These are phyloP conservation scores for Starmerella geochares DNA, from an alignment of 805 yeast species.

Conservation along the genomic window DNA sequence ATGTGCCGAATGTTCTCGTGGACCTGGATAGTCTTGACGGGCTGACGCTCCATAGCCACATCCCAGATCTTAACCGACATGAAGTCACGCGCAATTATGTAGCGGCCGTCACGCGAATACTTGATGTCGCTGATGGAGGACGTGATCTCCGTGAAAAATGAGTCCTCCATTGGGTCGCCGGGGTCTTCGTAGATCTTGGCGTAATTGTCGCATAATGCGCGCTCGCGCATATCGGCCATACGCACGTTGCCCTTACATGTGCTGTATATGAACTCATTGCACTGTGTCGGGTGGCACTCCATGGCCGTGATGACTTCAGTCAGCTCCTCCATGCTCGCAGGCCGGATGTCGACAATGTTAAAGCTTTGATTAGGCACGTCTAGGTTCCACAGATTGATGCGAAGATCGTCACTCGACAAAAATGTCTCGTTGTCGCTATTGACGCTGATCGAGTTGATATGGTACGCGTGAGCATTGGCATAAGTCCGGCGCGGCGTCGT, in stretches of 20 bases:
- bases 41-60: slow-evolving; percentile 90
- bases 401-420: slow-evolving; percentile 81
- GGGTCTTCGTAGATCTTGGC: slow-evolving; percentile 78
- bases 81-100: slow-evolving; percentile 93
- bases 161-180: slow-evolving; percentile 82
- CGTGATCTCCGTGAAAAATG: slow-evolving; percentile 95
- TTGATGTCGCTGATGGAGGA: slow-evolving; percentile 88
- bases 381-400: slow-evolving; percentile 92
- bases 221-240: slow-evolving; percentile 91
- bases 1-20: slow-evolving; percentile 91
- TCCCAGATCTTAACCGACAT: slow-evolving; percentile 98
- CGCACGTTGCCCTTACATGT: slow-evolving; percentile 93
- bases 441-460: slow-evolving; percentile 87
- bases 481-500: slow-evolving; percentile 88
- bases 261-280: slow-evolving; percentile 91
- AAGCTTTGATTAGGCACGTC: slow-evolving; percentile 90
- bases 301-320: slow-evolving; percentile 96
- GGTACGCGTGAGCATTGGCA: slow-evolving; percentile 96
- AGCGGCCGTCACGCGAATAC: slow-evolving; percentile 83
- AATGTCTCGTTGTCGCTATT: slow-evolving; percentile 95
- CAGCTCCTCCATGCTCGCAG: slow-evolving; percentile 96
- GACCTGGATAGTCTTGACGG: slow-evolving; percentile 85
- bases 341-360: slow-evolving; percentile 95
- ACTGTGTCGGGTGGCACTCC: slow-evolving; percentile 85
- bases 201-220: slow-evolving; percentile 85